These are phyloP conservation scores for Microcera coccophila DNA, from an alignment of 2,329 filamentous ascomycete genomes.

Conservation along the genomic window DNA sequence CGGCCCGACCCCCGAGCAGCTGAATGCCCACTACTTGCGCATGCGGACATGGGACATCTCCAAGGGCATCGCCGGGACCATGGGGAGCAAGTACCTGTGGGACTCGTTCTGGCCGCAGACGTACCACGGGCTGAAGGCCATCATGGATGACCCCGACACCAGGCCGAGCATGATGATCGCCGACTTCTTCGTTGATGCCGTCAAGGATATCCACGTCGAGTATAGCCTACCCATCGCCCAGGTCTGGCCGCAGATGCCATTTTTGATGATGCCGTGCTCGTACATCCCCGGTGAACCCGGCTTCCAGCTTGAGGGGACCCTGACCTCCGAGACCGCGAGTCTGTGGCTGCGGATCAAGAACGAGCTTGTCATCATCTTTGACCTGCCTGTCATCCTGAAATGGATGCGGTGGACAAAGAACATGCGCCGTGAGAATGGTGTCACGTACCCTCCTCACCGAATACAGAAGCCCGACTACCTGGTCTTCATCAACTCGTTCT, in stretches of 20 bases:
- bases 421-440: constrained; percentile 32
- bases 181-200: constrained; percentile 41
- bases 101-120: constrained; percentile 34
- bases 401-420: constrained; percentile 27
- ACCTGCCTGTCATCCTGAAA: constrained; percentile 27
- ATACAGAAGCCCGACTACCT: constrained; percentile 37
- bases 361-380: constrained; percentile 29
- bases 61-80: constrained; percentile 24
- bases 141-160: constrained; percentile 14
- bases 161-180: constrained; percentile 37
- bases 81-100: constrained; percentile 32
- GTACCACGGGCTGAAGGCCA: constrained; percentile 12
- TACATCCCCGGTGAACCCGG: constrained; percentile 41
- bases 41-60: constrained; percentile 30
- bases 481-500: constrained; percentile 41
- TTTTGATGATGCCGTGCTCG: constrained; percentile 30
- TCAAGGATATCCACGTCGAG: constrained; percentile 35
- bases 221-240: constrained; percentile 34
- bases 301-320: constrained; percentile 34
- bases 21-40: constrained; percentile 30
- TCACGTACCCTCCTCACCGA: constrained; percentile 26
- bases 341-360: constrained; percentile 35
- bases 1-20: constrained; percentile 20
- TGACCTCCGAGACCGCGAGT: constrained; percentile 36
- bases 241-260: constrained; percentile 40